Evolutionary conservation across 1,284 basidiomycete species (phyloP).

Genomic region (Volvariella volvacea): DNA sequence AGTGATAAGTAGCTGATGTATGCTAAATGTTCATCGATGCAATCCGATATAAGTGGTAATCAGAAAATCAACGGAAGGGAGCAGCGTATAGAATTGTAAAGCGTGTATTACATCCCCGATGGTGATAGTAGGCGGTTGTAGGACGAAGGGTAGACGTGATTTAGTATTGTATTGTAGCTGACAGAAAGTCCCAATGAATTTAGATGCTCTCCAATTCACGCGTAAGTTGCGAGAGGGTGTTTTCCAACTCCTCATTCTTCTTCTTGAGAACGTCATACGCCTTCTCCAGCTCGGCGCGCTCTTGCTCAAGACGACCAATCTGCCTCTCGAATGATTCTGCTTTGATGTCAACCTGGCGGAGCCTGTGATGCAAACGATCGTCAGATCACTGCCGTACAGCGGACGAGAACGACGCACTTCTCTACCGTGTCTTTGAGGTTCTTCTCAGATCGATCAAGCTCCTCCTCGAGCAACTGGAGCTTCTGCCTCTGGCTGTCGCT

Average conservation of each 20-base stretch:
- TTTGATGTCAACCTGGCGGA: constrained; percentile 97
- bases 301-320: constrained; percentile 81
- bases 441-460: constrained; percentile 95
- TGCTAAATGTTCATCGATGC: background rate
- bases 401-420: constrained; percentile 60
- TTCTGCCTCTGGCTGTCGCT: constrained; percentile 81
- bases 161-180: background rate
- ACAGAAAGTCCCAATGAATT: too few species aligned
- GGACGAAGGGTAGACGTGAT: constrained; percentile 4
- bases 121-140: constrained; percentile 9
- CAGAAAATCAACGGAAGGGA: too few species aligned
- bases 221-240: constrained; percentile 45
- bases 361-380: constrained; percentile 39
- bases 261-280: constrained; percentile 82
- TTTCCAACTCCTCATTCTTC: constrained; percentile 86
- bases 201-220: too few species aligned
- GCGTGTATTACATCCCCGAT: too few species aligned
- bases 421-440: constrained; percentile 96
- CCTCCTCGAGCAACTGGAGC: constrained; percentile 89
- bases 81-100: too few species aligned
- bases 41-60: background rate
- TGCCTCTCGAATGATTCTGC: constrained; percentile 98
- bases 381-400: constrained; percentile 9
- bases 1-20: too few species aligned
- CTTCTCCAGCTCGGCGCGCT: constrained; percentile 91